Base-by-base conservation (phyloP, 192 early-diverging fungal genomes). In the Backusella tarrabulga region DNA sequence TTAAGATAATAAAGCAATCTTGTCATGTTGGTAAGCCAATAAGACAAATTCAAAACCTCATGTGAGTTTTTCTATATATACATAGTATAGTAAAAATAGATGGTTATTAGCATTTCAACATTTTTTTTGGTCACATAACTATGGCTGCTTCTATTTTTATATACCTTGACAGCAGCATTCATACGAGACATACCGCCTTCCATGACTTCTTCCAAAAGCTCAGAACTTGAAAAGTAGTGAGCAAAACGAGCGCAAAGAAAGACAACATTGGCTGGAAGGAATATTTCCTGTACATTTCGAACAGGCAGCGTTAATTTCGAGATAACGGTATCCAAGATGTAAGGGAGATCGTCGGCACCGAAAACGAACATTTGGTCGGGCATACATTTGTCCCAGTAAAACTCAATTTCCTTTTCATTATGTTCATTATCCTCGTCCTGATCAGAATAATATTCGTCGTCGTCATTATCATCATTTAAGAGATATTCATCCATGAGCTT, bases 281-380 rank as follows among this genome's bases (percentile, higher is more conserved):
- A 85, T 77, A 86, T 88, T 76, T 93, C 87, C 36, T 89, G 83
- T 41, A 85, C 85, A 76, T 87, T 88, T 34, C 85, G 83, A 35
- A 86, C 81, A 1, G 93, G 91, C 19, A 83, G 19, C 52, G 85
- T 84, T 38, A 95, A 87, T 36, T 89, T 85, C 19, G 83, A 87
- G 69, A 97, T 87, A 6, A 92, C 89, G 0, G 89, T 88, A 67
- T 93, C 86, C 36, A 98, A 86, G 63, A 97, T 91, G 68, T 88
- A 87, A 19, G 89, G 87, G 71, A 96, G 81, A n/a, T 90, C 87
- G 23, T 87, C 86, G 63, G 84, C 85, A 74, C 89, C 88, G 78
- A 97, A 95, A 19, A 97, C 96, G 84, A 96, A 92, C 97, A 98
- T 98, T 80, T 98, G 95, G 85, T 96, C 92, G 6, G 91, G 90